These are phyloP conservation scores for Fomitopsis serialis DNA, from an alignment of 768 basidiomycete species.

Conservation along the genomic window DNA sequence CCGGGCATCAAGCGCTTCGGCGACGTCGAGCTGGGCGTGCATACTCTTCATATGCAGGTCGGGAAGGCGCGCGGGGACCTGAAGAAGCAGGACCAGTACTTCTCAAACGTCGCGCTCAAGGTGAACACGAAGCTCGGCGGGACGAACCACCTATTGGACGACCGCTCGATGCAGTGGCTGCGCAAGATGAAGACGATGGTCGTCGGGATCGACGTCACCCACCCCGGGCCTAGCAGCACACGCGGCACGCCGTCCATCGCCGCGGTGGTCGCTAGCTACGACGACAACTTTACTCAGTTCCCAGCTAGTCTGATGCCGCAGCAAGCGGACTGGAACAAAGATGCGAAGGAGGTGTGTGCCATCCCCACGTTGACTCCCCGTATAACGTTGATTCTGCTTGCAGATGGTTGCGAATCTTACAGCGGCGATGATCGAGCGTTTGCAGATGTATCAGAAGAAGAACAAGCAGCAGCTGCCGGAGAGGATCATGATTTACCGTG, in stretches of 20 bases:
- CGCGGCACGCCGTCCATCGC: constrained; percentile 79
- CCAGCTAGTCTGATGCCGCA: constrained; percentile 73
- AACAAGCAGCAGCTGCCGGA: constrained; percentile 50
- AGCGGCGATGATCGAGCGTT: constrained; percentile 67
- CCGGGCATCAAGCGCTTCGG: constrained; percentile 77
- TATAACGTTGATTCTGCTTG: neutral
- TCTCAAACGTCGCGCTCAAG: constrained; percentile 78
- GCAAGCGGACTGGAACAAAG: constrained; percentile 36
- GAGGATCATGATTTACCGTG: constrained; percentile 68
- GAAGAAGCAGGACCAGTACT: constrained; percentile 70
- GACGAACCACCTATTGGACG: constrained; percentile 65
- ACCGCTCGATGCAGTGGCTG: constrained; percentile 56
- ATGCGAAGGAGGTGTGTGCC: constrained; percentile 30
- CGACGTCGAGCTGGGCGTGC: constrained; percentile 68
- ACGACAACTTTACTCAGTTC: constrained; percentile 67
- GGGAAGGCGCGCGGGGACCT: constrained; percentile 50
- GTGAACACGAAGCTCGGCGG: constrained; percentile 83
- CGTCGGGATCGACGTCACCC: constrained; percentile 82
- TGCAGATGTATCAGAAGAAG: constrained; percentile 49
- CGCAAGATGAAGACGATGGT: constrained; percentile 69
- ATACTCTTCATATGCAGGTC: constrained; percentile 69
- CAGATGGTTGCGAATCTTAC: constrained; percentile 70
- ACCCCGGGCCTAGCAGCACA: constrained; percentile 62
- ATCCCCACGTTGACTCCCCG: too few relatives aligned
- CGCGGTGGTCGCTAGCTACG: constrained; percentile 75